phyloP scores from a whole-genome alignment of 306 rosid genomes.

The Prunus kanzakura region DNA sequence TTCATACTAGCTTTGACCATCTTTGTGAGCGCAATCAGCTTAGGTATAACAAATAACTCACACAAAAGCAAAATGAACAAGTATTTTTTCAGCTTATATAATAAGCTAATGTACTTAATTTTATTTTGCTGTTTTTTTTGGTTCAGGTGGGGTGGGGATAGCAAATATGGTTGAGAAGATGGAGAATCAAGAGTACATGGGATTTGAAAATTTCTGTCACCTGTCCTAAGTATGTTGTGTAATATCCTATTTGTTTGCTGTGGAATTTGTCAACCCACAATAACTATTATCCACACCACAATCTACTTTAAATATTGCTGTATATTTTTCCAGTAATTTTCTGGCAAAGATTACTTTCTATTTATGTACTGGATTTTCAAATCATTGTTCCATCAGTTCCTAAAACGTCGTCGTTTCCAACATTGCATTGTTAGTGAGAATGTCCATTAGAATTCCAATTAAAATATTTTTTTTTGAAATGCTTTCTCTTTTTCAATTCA shows the following conservation, averaged over 20 bases:
- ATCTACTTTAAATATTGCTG: background rate
- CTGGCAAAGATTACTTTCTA: background rate
- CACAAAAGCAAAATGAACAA: background rate
- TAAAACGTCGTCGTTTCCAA: background rate
- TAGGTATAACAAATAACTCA: slow-evolving; percentile 44
- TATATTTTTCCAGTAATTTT: slow-evolving; percentile 3
- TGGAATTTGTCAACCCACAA: background rate
- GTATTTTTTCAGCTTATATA: background rate
- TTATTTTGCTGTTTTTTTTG: background rate
- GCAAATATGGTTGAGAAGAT: slow-evolving; percentile 68
- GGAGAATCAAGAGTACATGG: slow-evolving; percentile 71
- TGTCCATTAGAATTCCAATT: no score
- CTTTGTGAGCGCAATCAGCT: slow-evolving; percentile 71
- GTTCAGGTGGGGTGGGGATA: slow-evolving; percentile 75
- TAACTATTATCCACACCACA: slow-evolving; percentile 1
- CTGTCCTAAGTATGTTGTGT: slow-evolving; percentile 21
- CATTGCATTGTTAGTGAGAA: no score
- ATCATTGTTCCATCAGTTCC: background rate
- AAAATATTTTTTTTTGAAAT: no score
- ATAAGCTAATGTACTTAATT: background rate
- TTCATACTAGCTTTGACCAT: slow-evolving; percentile 75
- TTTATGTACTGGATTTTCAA: background rate
- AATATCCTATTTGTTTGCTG: background rate
- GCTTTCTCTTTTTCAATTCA: no score
- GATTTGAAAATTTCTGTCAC: slow-evolving; percentile 59